A percentile compares a stretch with the other conserved stretches of the same genome.
phyloP scores from a whole-genome alignment of 768 basidiomycete genomes.

The Pisolithus sp. region DNA sequence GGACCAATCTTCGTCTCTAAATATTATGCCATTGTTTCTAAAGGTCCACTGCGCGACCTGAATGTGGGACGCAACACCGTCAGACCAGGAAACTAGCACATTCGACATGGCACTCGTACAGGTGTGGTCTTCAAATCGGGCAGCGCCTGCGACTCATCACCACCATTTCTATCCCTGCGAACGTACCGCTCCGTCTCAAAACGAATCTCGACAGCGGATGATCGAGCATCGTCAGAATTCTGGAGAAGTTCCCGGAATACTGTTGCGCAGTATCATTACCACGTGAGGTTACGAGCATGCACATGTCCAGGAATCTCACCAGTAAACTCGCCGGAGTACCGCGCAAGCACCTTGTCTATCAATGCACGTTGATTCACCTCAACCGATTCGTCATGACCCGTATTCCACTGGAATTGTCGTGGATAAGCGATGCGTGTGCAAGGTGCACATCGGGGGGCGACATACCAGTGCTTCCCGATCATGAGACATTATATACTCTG shows the following conservation, averaged over 20 bases:
- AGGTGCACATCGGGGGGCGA: background rate
- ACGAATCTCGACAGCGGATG: slow-evolving; percentile 67
- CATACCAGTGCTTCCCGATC: slow-evolving; percentile 26
- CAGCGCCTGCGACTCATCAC: slow-evolving; percentile 22
- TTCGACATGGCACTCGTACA: slow-evolving; percentile 32
- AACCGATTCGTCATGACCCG: slow-evolving; percentile 73
- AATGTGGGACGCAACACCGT: background rate
- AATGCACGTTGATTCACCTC: slow-evolving; percentile 95
- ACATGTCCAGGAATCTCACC: slow-evolving; percentile 28
- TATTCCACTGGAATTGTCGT: slow-evolving; percentile 35
- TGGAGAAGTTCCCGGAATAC: slow-evolving; percentile 84
- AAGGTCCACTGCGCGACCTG: slow-evolving; percentile 81
- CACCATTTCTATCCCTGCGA: slow-evolving; percentile 14
- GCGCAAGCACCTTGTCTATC: slow-evolving; percentile 93
- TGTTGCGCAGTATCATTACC: slow-evolving; percentile 10
- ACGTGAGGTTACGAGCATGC: background rate
- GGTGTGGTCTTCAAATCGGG: slow-evolving; percentile 61
- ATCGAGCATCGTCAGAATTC: slow-evolving; percentile 90
- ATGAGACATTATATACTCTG: slow-evolving; percentile 14
- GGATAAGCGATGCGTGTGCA: background rate
- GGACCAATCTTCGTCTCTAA: slow-evolving; percentile 83
- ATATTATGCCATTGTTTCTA: slow-evolving; percentile 80
- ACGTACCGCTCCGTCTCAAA: slow-evolving; percentile 61
- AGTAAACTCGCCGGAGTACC: slow-evolving; percentile 94
- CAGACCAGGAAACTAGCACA: background rate